Conservation (phyloP, 31 red algal species). For the Asparagopsis taxiformis region DNA sequence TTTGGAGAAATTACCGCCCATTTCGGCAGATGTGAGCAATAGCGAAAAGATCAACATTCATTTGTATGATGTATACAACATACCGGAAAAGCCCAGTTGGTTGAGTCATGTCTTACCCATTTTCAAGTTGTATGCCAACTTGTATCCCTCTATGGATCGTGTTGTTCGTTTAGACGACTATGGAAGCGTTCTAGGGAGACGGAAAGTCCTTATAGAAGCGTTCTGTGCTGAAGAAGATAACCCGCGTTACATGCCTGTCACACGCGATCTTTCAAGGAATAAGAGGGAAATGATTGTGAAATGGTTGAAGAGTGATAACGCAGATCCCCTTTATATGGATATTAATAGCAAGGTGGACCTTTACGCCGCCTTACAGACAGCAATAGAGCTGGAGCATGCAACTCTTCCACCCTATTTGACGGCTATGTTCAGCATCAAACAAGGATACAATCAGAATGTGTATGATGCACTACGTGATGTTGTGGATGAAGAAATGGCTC, state of each 20-base stretch:
- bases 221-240: background rate
- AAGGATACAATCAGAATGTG: constrained; percentile 3
- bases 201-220: background rate
- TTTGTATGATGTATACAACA: constrained; percentile 3
- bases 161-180: constrained; percentile 28
- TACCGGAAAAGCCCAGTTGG: constrained; percentile 2
- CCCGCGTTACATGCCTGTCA: background rate
- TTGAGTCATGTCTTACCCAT: constrained; percentile 4
- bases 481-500: constrained; percentile 18
- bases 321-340: background rate
- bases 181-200: background rate
- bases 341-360: background rate
- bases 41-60: constrained; percentile 10
- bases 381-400: constrained; percentile 17
- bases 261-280: background rate
- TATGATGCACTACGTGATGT: constrained; percentile 3
- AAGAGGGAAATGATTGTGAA: constrained; percentile 23
- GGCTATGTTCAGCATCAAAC: constrained; percentile 23
- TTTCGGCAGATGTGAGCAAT: too few relatives aligned
- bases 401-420: constrained; percentile 26
- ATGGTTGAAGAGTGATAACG: background rate
- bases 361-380: constrained; percentile 6
- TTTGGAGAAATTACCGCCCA: too few relatives aligned
- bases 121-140: constrained; percentile 14
- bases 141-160: background rate